A percentile compares a stretch with the other conserved stretches of the same genome.
phyloP scores from a whole-genome alignment of 176 grass and related monocot species.

The Stipa capillata region DNA sequence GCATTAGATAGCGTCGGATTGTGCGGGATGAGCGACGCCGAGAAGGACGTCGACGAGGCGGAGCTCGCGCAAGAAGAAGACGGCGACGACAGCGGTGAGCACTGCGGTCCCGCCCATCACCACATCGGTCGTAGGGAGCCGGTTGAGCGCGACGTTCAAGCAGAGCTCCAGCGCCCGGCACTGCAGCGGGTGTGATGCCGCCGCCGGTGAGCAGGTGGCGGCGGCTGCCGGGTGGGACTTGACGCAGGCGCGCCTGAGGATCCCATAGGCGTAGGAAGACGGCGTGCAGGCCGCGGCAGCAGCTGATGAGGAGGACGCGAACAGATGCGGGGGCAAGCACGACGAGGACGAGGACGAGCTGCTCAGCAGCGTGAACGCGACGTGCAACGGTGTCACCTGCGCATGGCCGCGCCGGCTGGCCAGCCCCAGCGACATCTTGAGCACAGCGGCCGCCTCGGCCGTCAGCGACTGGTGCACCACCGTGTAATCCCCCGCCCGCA shows the following conservation, averaged over 20 bases:
- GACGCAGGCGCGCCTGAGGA: constrained; percentile 61
- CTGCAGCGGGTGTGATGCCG: constrained; percentile 29
- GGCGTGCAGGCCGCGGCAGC: neutral
- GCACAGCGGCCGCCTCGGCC: constrained; percentile 62
- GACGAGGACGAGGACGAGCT: constrained; percentile 12
- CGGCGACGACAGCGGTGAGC: neutral
- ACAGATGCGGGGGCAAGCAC: neutral
- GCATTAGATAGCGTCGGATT: constrained; percentile 65
- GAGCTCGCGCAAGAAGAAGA: neutral
- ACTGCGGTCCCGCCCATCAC: constrained; percentile 3
- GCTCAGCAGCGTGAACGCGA: constrained; percentile 58
- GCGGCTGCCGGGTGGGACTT: constrained; percentile 42
- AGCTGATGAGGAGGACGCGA: neutral
- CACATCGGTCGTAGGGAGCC: constrained; percentile 34
- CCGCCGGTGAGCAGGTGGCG: neutral
- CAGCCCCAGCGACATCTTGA: constrained; percentile 54
- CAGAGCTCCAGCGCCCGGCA: constrained; percentile 66
- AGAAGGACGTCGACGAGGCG: constrained; percentile 4
- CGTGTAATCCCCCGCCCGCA: constrained; percentile 72
- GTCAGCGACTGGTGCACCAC: constrained; percentile 80
- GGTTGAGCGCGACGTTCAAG: constrained; percentile 82
- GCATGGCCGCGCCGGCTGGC: constrained; percentile 65
- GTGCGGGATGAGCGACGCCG: constrained; percentile 33
- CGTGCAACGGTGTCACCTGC: constrained; percentile 80
- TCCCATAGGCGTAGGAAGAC: constrained; percentile 14